Base-by-base conservation (phyloP, 2,329 filamentous ascomycete genomes). In the Neofusicoccum laricinum region DNA sequence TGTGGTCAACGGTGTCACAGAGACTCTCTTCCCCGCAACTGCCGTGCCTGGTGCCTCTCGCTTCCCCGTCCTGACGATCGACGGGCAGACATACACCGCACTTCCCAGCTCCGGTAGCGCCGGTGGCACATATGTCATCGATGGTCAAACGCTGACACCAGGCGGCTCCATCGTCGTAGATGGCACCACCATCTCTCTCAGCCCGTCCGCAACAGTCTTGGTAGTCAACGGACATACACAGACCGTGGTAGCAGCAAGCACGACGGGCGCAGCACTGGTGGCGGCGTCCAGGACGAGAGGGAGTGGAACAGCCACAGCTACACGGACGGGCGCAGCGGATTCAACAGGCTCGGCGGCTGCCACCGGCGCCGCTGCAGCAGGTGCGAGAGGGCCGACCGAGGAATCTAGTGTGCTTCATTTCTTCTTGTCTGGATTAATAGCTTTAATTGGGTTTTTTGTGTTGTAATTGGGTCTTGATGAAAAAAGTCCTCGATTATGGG, bases 121-220 rank as follows among this genome's bases (percentile, higher is more conserved):
- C 1, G 61, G 38, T 21, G 25, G 15, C 19, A 64, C 61, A 0
- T 81, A 79, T 48, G 64, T 80, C 14, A 69, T 81, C 12, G 71
- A 71, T 14, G 78, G 76, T 15, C 71, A 78, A 41, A 79, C 77
- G 2, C 71, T 81, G 1, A 68, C 69, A 1, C 73, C 78, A 5
- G 77, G 75, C 4, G 72, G 73, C 10, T 65, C 67, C 1, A 72
- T 78, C 32, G 74, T 72, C 15, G 67, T 77, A 1, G 59, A 43
- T 12, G 46, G 38, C 4, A 51, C 46, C 3, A 45, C 48, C 8
- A 71, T 77, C n/a, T 73, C 71, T 0, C 69, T 77, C 7, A 68
- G 68, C n/a, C 64, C 70, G 5, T 46, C 32, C 4, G 63, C 53
- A 7, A 61, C 53, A 1, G 53, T 38, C 1, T 30, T 66, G 40